Evolutionary conservation across 768 basidiomycete species (phyloP).

Genomic region (Pleurotus pulmonarius): DNA sequence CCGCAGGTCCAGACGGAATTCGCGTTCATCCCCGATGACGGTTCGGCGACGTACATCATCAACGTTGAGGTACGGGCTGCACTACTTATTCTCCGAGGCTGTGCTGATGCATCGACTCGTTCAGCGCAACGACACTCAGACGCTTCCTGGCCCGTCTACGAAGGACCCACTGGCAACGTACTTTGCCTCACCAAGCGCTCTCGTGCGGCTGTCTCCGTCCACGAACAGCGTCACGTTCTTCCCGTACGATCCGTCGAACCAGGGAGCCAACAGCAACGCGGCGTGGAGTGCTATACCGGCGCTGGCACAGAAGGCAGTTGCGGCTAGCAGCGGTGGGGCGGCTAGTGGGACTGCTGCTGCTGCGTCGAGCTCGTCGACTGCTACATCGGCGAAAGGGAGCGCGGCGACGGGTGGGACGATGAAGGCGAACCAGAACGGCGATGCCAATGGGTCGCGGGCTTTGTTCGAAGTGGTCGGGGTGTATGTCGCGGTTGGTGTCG

Average conservation of each 20-base stretch:
- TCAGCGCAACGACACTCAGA: conserved; percentile 62
- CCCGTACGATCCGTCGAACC: conserved; percentile 46
- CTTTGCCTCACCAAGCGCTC: conserved; percentile 54
- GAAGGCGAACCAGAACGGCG: not conserved
- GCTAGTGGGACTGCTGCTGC: not conserved
- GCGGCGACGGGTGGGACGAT: not conserved
- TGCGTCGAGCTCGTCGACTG: not conserved
- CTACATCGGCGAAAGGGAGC: not conserved
- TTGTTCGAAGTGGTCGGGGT: not conserved
- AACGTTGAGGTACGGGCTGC: conserved; percentile 52
- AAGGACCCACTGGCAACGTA: conserved; percentile 62
- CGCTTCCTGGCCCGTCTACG: conserved; percentile 52
- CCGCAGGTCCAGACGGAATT: conserved; percentile 66
- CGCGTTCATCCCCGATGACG: conserved; percentile 73
- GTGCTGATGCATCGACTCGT: not conserved
- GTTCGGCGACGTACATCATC: conserved; percentile 65
- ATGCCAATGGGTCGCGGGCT: not conserved
- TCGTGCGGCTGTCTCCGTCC: conserved; percentile 62
- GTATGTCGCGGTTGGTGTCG: not conserved
- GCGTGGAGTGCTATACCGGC: conserved; percentile 45
- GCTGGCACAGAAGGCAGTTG: conserved; percentile 37
- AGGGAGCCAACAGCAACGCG: conserved; percentile 37
- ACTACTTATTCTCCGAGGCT: not conserved
- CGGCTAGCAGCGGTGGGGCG: not conserved
- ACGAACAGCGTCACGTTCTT: conserved; percentile 59